These are phyloP conservation scores for Didymella sp. DNA, from an alignment of 2,329 filamentous ascomycete genomes.

Conservation along the genomic window DNA sequence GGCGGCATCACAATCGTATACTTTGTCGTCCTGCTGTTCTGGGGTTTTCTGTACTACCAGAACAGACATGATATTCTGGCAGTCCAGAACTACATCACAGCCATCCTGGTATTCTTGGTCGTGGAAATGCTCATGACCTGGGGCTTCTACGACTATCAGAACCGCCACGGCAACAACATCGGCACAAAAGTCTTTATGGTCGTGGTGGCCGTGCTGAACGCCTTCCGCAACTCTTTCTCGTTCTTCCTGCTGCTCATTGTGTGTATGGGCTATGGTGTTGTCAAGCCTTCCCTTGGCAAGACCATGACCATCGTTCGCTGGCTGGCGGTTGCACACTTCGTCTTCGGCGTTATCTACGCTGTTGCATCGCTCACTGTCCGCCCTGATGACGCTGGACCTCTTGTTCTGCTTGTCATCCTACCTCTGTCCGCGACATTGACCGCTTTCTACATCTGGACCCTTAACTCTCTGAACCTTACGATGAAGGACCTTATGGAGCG, in stretches of 20 bases:
- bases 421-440: slow-evolving; percentile 91
- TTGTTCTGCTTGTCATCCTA: slow-evolving; percentile 91
- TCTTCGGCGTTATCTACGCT: slow-evolving; percentile 93
- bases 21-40: slow-evolving; percentile 83
- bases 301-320: slow-evolving; percentile 94
- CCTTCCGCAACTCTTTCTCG: slow-evolving; percentile 93
- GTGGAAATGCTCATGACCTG: slow-evolving; percentile 98
- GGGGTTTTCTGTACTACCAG: slow-evolving; percentile 95
- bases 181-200: slow-evolving; percentile 87
- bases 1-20: slow-evolving; percentile 94
- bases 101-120: slow-evolving; percentile 91
- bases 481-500: slow-evolving; percentile 96
- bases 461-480: slow-evolving; percentile 92
- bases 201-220: slow-evolving; percentile 90
- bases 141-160: slow-evolving; percentile 98
- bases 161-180: slow-evolving; percentile 82
- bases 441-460: slow-evolving; percentile 97
- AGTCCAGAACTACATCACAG: slow-evolving; percentile 98
- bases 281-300: slow-evolving; percentile 88
- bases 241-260: slow-evolving; percentile 98
- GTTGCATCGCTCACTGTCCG: slow-evolving; percentile 87
- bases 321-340: slow-evolving; percentile 89
- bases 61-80: slow-evolving; percentile 92
- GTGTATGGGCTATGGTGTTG: slow-evolving; percentile 99
- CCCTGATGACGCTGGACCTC: slow-evolving; percentile 85